Evolutionary conservation across 2,329 filamentous ascomycete species (phyloP).

Genomic region (Exserohilum rostratum): DNA sequence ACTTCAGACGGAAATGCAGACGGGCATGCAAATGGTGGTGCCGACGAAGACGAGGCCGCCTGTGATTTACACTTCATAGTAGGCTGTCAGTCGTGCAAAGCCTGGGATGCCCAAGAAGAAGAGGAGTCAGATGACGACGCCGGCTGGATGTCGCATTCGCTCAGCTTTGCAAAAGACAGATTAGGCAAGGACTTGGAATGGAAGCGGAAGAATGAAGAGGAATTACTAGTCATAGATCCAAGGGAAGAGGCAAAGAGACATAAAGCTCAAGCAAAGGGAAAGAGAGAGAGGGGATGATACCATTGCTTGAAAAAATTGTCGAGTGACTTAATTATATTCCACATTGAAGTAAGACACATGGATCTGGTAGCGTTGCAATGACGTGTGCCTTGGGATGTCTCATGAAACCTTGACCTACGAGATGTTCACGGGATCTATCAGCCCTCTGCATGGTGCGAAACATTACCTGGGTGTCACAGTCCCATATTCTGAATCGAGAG

Average conservation of each 20-base stretch:
- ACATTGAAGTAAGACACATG: not conserved
- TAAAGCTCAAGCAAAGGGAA: conserved; percentile 58
- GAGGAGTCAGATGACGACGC: conserved; percentile 63
- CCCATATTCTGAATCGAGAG: not conserved
- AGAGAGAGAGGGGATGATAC: conserved; percentile 35
- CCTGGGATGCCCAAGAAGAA: conserved; percentile 77
- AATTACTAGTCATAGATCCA: conserved; percentile 91
- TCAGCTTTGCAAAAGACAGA: conserved; percentile 87
- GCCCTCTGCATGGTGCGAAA: not conserved
- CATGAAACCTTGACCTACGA: not conserved
- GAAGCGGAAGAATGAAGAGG: conserved; percentile 88
- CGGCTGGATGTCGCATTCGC: conserved; percentile 84
- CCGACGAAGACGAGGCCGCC: conserved; percentile 56
- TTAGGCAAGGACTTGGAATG: conserved; percentile 90
- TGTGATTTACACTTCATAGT: conserved; percentile 97
- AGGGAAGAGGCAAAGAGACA: conserved; percentile 79
- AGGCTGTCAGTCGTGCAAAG: conserved; percentile 88
- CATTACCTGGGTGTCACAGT: not conserved
- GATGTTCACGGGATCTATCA: not conserved
- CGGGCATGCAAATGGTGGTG: conserved; percentile 7
- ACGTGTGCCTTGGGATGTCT: not conserved
- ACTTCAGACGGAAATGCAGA: conserved; percentile 16
- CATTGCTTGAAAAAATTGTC: conserved; percentile 29
- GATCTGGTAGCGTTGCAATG: not conserved
- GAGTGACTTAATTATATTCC: conserved; percentile 4